Percentiles rank a stretch among this genome's conserved stretches.
These are phyloP conservation scores for Dendrobium catenatum DNA, from an alignment of 106 monocot genomes.

Conservation along the genomic window DNA sequence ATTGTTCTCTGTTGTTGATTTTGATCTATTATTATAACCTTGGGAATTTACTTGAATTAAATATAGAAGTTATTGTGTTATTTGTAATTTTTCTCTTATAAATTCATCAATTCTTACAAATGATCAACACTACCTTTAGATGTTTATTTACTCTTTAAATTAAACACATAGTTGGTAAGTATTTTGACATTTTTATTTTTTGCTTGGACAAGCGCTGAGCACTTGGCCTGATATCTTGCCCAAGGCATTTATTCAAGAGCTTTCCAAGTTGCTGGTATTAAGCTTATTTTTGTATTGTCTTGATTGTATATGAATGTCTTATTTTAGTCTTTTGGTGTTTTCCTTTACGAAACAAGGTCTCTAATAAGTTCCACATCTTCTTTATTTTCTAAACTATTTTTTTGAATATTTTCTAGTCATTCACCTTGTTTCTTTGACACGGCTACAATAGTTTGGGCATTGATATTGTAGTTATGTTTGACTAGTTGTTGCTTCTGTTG, in stretches of 20 bases:
- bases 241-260: constrained; percentile 72
- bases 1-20: neutral
- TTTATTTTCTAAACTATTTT: neutral
- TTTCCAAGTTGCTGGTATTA: constrained; percentile 84
- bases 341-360: too few relatives aligned
- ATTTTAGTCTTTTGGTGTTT: neutral
- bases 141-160: neutral
- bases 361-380: too few relatives aligned
- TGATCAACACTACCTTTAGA: neutral
- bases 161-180: neutral
- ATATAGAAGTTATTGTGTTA: neutral
- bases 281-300: neutral
- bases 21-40: neutral
- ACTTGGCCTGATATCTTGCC: constrained; percentile 89
- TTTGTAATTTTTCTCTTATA: neutral
- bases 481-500: too few relatives aligned
- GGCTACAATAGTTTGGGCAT: neutral
- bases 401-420: neutral
- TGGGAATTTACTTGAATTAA: neutral
- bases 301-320: neutral
- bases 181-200: constrained; percentile 7
- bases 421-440: neutral
- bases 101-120: neutral
- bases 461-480: neutral
- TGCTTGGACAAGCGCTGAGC: constrained; percentile 95